These are phyloP conservation scores for Leccinum truebloodii DNA, from an alignment of 768 basidiomycete species.

Conservation along the genomic window DNA sequence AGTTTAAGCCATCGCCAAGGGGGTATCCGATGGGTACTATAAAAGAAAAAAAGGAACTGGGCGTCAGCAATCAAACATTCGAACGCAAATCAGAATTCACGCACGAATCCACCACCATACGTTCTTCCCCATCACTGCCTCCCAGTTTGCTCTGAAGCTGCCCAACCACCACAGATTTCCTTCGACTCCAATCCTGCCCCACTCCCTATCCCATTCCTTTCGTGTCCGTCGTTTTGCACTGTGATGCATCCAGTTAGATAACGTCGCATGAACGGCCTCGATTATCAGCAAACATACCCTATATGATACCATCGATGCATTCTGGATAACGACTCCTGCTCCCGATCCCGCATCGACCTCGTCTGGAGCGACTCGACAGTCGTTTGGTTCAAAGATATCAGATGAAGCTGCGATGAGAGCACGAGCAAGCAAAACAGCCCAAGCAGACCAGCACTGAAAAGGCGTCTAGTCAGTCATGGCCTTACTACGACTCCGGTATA, in stretches of 20 bases:
- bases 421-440: constrained; percentile 66
- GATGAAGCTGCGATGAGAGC: constrained; percentile 53
- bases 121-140: constrained; percentile 75
- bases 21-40: constrained; percentile 54
- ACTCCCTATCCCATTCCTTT: constrained; percentile 72
- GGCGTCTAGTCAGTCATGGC: constrained; percentile 9
- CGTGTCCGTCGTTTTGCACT: constrained; percentile 52
- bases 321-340: constrained; percentile 48
- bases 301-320: constrained; percentile 57
- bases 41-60: constrained; percentile 3
- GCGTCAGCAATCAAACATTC: background rate
- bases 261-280: background rate
- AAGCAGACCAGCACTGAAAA: constrained; percentile 65
- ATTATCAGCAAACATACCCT: constrained; percentile 41
- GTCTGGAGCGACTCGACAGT: constrained; percentile 78
- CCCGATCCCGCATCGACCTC: constrained; percentile 63
- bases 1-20: constrained; percentile 59
- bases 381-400: constrained; percentile 66
- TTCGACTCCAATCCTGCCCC: constrained; percentile 73
- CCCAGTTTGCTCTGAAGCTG: constrained; percentile 63
- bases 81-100: constrained; percentile 31
- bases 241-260: constrained; percentile 7
- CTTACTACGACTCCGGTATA: background rate
- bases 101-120: constrained; percentile 78
- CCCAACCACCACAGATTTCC: constrained; percentile 90